Evolutionary conservation across 1,139 yeast genomes (phyloP).

Genomic region (Candida sanyaensis): DNA sequence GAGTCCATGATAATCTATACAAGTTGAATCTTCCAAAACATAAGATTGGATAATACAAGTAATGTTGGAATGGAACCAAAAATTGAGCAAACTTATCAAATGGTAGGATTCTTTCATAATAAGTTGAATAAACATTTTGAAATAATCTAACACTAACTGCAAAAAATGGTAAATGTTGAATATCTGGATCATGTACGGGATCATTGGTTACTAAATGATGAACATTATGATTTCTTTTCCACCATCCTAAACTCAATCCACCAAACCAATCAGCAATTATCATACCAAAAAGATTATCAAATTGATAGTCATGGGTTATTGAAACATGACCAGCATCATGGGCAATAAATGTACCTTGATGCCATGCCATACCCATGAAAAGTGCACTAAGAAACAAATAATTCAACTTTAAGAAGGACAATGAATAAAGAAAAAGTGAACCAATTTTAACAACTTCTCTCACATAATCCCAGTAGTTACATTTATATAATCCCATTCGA

Average conservation of each 20-base stretch:
- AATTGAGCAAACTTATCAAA: constrained; percentile 67
- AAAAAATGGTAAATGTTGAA: constrained; percentile 88
- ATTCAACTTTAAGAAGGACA: constrained; percentile 47
- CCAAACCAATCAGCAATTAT: constrained; percentile 77
- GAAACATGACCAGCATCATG: constrained; percentile 91
- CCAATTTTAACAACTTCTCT: constrained; percentile 66
- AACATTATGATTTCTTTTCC: constrained; percentile 91
- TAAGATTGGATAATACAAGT: constrained; percentile 74
- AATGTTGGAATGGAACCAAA: constrained; percentile 65
- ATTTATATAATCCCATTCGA: constrained; percentile 63
- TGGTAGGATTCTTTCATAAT: constrained; percentile 65
- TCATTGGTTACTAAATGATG: constrained; percentile 88
- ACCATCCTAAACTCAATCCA: constrained; percentile 91
- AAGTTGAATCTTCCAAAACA: constrained; percentile 85
- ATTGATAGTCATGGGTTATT: constrained; percentile 75
- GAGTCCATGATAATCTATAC: constrained; percentile 79
- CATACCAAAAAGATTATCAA: constrained; percentile 78
- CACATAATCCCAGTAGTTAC: constrained; percentile 69
- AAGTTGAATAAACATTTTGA: constrained; percentile 72
- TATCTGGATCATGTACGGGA: constrained; percentile 92
- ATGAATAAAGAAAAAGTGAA: constrained; percentile 52
- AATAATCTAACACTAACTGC: constrained; percentile 78
- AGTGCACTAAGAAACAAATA: constrained; percentile 61
- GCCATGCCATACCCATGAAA: constrained; percentile 80
- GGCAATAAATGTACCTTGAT: constrained; percentile 82